phyloP scores from a whole-genome alignment of 345 rosid genomes.

The Sapria himalayana region DNA sequence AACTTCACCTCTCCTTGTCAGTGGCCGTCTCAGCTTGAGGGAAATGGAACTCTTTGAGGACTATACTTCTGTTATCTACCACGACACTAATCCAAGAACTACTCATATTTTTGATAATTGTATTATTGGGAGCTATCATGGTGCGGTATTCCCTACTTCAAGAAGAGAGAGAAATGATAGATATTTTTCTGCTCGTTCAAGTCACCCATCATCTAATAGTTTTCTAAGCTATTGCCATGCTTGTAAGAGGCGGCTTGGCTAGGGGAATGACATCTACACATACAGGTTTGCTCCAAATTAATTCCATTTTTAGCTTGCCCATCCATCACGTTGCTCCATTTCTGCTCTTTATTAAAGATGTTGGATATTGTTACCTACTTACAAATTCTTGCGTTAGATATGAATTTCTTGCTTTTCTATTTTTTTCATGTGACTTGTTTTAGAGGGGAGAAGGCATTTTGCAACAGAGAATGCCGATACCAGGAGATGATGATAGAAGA shows the following conservation, averaged over 20 bases:
- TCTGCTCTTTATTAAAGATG: too few species aligned
- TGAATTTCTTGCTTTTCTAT: background rate
- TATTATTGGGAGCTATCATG: constrained; percentile 48
- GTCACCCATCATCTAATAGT: constrained; percentile 25
- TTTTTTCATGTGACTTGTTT: constrained; percentile 4
- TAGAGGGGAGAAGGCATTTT: constrained; percentile 86
- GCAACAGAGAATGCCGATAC: constrained; percentile 69
- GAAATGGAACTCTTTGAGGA: constrained; percentile 85
- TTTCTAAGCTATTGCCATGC: constrained; percentile 59
- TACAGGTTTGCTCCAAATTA: constrained; percentile 43
- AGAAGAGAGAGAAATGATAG: constrained; percentile 13
- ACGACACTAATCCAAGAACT: constrained; percentile 69
- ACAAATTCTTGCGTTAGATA: too few species aligned
- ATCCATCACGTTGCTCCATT: too few species aligned
- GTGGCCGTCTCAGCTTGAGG: constrained; percentile 28
- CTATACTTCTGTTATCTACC: constrained; percentile 73
- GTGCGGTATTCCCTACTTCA: constrained; percentile 21
- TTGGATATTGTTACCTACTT: too few species aligned
- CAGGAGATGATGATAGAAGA: constrained; percentile 51
- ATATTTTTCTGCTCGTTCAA: constrained; percentile 8
- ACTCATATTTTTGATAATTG: constrained; percentile 76
- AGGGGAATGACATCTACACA: constrained; percentile 74
- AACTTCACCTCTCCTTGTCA: constrained; percentile 18
- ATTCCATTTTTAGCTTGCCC: too few species aligned
- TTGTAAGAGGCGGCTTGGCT: constrained; percentile 65